phyloP scores from a whole-genome alignment of 2,329 filamentous ascomycete genomes.

The Tothia fuscella region DNA sequence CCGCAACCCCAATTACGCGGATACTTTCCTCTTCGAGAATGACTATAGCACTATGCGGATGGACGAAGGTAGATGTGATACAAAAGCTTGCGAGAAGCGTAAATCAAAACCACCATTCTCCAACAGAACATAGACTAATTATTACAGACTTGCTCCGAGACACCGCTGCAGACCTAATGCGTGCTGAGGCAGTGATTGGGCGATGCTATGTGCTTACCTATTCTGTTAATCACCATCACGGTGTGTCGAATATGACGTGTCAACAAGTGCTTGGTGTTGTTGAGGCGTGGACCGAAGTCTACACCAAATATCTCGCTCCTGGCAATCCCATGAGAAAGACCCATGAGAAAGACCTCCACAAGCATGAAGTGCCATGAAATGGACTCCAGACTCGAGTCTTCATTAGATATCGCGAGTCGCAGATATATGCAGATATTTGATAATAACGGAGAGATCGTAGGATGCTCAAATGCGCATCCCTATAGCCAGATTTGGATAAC shows the following conservation, averaged over 20 bases:
- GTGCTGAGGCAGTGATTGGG: not conserved
- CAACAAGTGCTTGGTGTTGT: not conserved
- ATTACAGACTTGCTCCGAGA: not conserved
- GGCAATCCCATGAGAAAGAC: not conserved
- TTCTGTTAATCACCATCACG: conserved; percentile 1
- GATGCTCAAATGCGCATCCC: conserved; percentile 6
- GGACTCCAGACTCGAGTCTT: too few species aligned
- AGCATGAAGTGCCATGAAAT: conserved; percentile 57
- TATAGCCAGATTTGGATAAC: conserved; percentile 7
- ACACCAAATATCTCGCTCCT: not conserved
- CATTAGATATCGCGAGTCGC: too few species aligned
- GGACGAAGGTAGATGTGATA: too few species aligned
- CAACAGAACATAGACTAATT: not conserved
- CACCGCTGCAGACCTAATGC: not conserved
- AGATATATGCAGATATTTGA: conserved; percentile 27
- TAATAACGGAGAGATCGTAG: conserved; percentile 6
- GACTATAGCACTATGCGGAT: conserved; percentile 9
- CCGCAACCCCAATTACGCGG: conserved; percentile 1
- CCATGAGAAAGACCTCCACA: not conserved
- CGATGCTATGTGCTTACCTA: conserved; percentile 8
- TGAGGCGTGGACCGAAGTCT: not conserved
- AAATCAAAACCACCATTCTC: too few species aligned
- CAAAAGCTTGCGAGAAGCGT: too few species aligned
- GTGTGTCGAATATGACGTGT: not conserved
- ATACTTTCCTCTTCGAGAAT: conserved; percentile 6